A percentile compares a stretch with the other conserved stretches of the same genome.
Evolutionary conservation across 768 basidiomycete genomes (phyloP).

Genomic region (Piloderma croceum): DNA sequence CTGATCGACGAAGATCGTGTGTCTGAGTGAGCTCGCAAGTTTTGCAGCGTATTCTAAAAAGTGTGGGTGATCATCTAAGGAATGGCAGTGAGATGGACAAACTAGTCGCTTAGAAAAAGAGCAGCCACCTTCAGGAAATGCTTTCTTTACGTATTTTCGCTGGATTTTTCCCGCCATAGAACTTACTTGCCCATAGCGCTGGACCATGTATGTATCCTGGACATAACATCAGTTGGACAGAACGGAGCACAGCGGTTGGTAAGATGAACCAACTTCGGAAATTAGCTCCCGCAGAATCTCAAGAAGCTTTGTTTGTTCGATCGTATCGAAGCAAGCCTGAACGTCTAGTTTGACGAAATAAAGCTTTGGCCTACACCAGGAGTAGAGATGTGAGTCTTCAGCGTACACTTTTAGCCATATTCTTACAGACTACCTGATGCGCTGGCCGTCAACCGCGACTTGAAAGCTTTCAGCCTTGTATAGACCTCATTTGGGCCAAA

Average conservation of each 20-base stretch:
- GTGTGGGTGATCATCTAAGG: slow-evolving; percentile 65
- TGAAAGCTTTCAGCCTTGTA: slow-evolving; percentile 64
- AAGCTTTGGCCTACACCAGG: slow-evolving; percentile 59
- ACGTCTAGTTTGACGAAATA: slow-evolving; percentile 98
- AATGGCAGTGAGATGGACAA: neutral
- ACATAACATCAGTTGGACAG: neutral
- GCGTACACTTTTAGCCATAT: neutral
- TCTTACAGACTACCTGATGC: slow-evolving; percentile 48
- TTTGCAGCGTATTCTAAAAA: slow-evolving; percentile 67
- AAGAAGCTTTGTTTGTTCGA: slow-evolving; percentile 81
- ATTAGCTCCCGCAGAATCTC: slow-evolving; percentile 69
- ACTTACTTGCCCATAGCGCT: slow-evolving; percentile 63
- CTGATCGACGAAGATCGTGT: slow-evolving; percentile 85
- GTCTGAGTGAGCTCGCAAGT: slow-evolving; percentile 59
- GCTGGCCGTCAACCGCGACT: slow-evolving; percentile 39
- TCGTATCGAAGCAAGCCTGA: slow-evolving; percentile 93
- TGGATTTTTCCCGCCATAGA: slow-evolving; percentile 51
- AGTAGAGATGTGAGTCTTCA: slow-evolving; percentile 5
- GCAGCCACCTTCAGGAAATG: slow-evolving; percentile 62
- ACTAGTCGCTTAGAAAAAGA: neutral
- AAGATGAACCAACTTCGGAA: slow-evolving; percentile 47
- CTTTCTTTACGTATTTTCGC: slow-evolving; percentile 53
- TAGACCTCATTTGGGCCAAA: slow-evolving; percentile 84
- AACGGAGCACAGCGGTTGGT: neutral
- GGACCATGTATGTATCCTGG: slow-evolving; percentile 70